Base-by-base conservation (phyloP, 2,329 filamentous ascomycete species). In the Claviceps sp. region DNA sequence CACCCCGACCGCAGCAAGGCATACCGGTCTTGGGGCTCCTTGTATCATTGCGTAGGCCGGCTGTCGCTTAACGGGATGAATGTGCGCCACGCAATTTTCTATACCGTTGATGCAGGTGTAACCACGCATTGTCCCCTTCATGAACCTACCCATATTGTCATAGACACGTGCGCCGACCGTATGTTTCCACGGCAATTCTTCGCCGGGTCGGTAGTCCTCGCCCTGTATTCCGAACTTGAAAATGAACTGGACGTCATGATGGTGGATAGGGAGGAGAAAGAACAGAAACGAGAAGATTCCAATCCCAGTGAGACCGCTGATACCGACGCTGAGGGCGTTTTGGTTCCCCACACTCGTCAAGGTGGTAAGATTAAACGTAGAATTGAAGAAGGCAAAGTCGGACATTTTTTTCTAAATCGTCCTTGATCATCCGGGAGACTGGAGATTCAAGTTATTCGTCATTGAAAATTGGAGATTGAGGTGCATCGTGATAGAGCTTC, bases 171-270 rank as follows among this genome's bases (percentile, higher is more conserved):
- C 24, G 7, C 3, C 4, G 14, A 41, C 30, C 1, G 13, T 11
- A 5, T 3, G 4, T 16, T 30, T 41, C 7, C 10, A 26, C 48
- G 5, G 41, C 48, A 14, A 10, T 4, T 11, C n/a, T 11, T 5
- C 2, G 26, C 39, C 48, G 3, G 0, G 1, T 34, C 42, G 22
- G 41, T n/a, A 10, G 0, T 30, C 13, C 1, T 30, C 42, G 14
- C 49, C 49, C 7, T 46, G 30, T 8, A 50, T 30, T 2, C 49
- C 49, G 11, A 50, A 19, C 42, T 50, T 45, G 49, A 46, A 50
- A 13, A 0, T 7, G 22, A 43, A 37, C 2, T 19, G 24, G 16
- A 50, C 14, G 2, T 13, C 26, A 19, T 50, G 17, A 2, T 3
- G 17, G 4, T 16, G 2, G 5, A 44, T 3, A 3, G 39, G 39